Conservation (phyloP, 495 filamentous ascomycete genomes). For the Aspergillus biplanus region DNA sequence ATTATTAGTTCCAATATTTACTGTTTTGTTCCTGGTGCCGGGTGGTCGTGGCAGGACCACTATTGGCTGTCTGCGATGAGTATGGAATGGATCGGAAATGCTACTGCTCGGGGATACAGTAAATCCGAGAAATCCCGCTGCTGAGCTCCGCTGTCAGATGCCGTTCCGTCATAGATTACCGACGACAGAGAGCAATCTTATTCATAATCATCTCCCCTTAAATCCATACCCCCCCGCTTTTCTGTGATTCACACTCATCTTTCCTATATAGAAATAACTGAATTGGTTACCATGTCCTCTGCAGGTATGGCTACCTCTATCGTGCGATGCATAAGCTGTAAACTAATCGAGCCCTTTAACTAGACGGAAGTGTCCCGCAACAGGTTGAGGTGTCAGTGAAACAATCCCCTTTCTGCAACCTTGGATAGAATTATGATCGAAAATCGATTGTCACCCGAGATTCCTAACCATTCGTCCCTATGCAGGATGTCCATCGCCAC, state of each 20-base stretch:
- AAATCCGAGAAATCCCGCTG: background rate
- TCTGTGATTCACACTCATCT: slow-evolving; percentile 1
- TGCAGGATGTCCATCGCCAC: slow-evolving; percentile 65
- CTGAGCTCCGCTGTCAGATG: background rate
- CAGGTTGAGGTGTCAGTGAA: slow-evolving; percentile 37
- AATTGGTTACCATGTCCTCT: slow-evolving; percentile 16
- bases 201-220: background rate
- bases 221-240: background rate
- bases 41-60: too few species aligned
- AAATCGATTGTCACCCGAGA: background rate
- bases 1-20: too few species aligned
- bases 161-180: slow-evolving; percentile 19
- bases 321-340: background rate
- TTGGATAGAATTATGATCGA: background rate
- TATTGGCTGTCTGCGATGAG: too few species aligned
- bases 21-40: too few species aligned
- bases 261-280: background rate
- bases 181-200: background rate
- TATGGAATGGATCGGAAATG: too few species aligned
- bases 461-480: slow-evolving; percentile 3
- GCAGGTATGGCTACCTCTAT: slow-evolving; percentile 18
- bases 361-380: slow-evolving; percentile 26
- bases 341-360: slow-evolving; percentile 15
- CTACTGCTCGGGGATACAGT: background rate
- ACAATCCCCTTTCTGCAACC: background rate